These are phyloP conservation scores for Zizania latifolia DNA, from an alignment of 176 grass and related monocot genomes.

Conservation along the genomic window DNA sequence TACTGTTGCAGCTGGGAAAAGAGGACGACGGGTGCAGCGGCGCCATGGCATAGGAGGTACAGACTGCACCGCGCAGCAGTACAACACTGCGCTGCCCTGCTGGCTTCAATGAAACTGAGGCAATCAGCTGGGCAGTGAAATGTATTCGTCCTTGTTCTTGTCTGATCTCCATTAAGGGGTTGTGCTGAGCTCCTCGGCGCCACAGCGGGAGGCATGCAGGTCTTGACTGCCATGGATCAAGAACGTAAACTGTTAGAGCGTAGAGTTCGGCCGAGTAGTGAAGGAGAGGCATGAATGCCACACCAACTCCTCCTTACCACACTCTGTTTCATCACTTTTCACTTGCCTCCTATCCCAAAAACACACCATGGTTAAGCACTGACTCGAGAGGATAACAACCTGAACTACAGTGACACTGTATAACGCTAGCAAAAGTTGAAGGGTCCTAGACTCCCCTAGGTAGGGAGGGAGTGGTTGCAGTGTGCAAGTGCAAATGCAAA, in stretches of 20 bases:
- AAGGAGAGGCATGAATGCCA: constrained; percentile 32
- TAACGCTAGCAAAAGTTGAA: neutral
- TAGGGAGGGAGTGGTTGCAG: neutral
- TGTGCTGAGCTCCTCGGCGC: constrained; percentile 10
- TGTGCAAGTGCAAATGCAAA: constrained; percentile 4
- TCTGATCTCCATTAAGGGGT: constrained; percentile 40
- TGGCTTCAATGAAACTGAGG: constrained; percentile 47
- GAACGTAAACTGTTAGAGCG: constrained; percentile 1
- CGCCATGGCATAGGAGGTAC: neutral
- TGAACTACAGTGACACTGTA: constrained; percentile 21
- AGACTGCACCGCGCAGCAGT: neutral
- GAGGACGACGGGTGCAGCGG: constrained; percentile 14
- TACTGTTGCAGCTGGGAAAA: constrained; percentile 3
- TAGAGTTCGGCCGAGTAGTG: constrained; percentile 2
- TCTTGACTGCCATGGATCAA: constrained; percentile 32
- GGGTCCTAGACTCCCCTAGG: constrained; percentile 31
- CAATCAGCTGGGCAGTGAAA: constrained; percentile 33
- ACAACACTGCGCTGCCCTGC: neutral
- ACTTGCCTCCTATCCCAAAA: constrained; percentile 29
- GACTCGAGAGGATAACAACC: constrained; percentile 34
- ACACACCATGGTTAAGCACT: constrained; percentile 34
- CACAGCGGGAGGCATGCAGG: constrained; percentile 26
- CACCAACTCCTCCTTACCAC: constrained; percentile 6
- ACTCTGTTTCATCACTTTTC: constrained; percentile 24
- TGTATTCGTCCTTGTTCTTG: constrained; percentile 22